These are phyloP conservation scores for Gossypium davidsonii DNA, from an alignment of 441 rosid genomes.

Conservation along the genomic window DNA sequence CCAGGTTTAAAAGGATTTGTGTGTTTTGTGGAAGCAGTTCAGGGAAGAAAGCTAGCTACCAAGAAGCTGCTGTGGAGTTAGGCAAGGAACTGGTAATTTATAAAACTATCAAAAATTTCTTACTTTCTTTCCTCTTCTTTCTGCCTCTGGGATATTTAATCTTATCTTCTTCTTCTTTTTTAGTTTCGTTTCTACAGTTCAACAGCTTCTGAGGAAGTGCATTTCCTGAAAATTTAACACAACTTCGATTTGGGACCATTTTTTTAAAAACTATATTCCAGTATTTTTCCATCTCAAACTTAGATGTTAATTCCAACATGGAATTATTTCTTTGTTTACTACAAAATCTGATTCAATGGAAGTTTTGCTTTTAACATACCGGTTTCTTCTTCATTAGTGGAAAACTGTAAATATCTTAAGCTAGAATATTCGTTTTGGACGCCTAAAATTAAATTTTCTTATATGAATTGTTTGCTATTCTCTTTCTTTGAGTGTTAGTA, in stretches of 20 bases:
- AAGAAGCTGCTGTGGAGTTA: conserved; percentile 79
- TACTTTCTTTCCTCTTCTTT: not conserved
- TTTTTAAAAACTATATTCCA: not conserved
- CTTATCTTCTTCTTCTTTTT: not conserved
- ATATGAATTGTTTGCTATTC: not conserved
- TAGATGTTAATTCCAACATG: not conserved
- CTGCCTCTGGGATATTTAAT: not conserved
- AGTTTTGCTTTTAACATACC: too few species aligned
- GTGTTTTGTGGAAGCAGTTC: conserved; percentile 92
- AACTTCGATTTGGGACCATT: not conserved
- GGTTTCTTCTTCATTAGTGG: not conserved
- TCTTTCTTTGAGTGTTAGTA: conserved; percentile 18
- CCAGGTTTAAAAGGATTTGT: conserved; percentile 79
- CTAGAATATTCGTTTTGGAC: not conserved
- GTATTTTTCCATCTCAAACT: not conserved
- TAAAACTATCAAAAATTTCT: not conserved
- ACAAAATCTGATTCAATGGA: not conserved
- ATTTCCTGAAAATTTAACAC: not conserved
- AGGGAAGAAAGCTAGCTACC: conserved; percentile 81
- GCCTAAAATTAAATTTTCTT: not conserved
- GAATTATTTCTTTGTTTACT: not conserved
- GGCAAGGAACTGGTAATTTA: conserved; percentile 72
- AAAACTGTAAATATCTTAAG: not conserved
- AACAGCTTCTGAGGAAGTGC: not conserved
- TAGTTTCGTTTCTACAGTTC: not conserved